Base-by-base conservation (phyloP, 352 stramenopile species). In the Pythium coloratum region DNA sequence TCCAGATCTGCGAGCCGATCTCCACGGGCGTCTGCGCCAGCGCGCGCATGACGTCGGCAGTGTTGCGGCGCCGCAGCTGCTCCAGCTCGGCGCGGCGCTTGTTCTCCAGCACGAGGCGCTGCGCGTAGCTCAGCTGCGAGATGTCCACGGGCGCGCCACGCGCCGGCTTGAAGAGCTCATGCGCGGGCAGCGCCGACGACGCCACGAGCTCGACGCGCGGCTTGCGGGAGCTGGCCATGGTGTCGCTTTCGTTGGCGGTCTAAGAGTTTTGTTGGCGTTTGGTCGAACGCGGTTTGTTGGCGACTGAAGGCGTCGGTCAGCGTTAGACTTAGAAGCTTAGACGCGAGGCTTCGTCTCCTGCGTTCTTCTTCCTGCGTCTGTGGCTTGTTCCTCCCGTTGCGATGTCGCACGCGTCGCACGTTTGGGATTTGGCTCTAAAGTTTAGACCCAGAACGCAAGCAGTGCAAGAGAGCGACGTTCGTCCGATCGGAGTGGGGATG, bases 51-150 rank as follows among this genome's bases (percentile, higher is more conserved):
- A 94, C 85, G 63, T 96, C 85, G 47, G 77, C 64, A 55, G 81
- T 89, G 73, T 80, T 94, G 72, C 83, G 84, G 42, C 78, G 80
- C 2, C 86, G 86, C 67, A 84, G 74, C 40, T 76, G 86, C 61
- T 77, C 79, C 36, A 72, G 65, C 62, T 84, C 72, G 47, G 70
- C 78, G 62, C 86, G 86, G 67, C 89, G 82, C 74, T 89, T 89
- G 73, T 95, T 94, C 76, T 94, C 88, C 18, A 94, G 73, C 69
- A 95, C 86, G 47, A 96, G 83, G 0, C 86, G 86, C 76, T 96
- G 88, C 33, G 81, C 75, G 69, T 92, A 82, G 72, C 82, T 92
- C 33, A 95, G 70, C 51, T 72, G 79, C 33, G 73, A 71, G 51
- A 86, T 59, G 62, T 95, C 80, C 58, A 93, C 78, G 33, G 81